Base-by-base conservation (phyloP, 345 rosid genomes). In the Eutrema japonicum region DNA sequence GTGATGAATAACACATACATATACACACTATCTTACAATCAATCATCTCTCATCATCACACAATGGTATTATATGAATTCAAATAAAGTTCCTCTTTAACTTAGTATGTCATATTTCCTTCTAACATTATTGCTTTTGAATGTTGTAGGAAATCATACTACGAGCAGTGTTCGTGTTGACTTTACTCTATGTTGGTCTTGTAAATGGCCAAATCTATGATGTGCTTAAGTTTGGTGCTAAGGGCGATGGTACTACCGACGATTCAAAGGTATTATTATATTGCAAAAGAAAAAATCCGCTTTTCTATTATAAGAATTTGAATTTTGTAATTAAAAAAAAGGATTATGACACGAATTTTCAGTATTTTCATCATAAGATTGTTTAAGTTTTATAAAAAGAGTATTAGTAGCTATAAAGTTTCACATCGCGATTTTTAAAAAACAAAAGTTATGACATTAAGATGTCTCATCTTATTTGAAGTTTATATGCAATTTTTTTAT, bases 191-290 rank as follows among this genome's bases (percentile, higher is more conserved):
- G 22, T 26, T 16, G 13, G 22, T 52, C 38, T 75, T 22, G 64
- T 45, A 26, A 75, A 75, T 37, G 49, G 79, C 4, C 69, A 68
- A 75, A 51, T 42, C 26, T 68, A 68, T 36, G 27, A 75, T 43
- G 79, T 68, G 10, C 54, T 62, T 26, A 9, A 68, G 4, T 75
- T 10, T 75, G 79, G 79, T 45, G 79, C 79, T 3, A 54, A 42
- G 8, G 79, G 74, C 45, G 70, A 75, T 61, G 74, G 79, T 68
- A 6, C 3, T 5, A 45, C 64, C 16, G 58, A 75, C 62, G 74
- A 68, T 68, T 60, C 79, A 2, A 0, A 75, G 70, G 79, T 69
- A 69, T 35, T 10, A 69, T 35, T 7, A 1, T 33, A 10, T 50
- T 50, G 2, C 6, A 57, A 70, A 43, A 18, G 1, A 18, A 18